Conservation (phyloP, 306 rosid genomes). For the Pyrus betulifolia region DNA sequence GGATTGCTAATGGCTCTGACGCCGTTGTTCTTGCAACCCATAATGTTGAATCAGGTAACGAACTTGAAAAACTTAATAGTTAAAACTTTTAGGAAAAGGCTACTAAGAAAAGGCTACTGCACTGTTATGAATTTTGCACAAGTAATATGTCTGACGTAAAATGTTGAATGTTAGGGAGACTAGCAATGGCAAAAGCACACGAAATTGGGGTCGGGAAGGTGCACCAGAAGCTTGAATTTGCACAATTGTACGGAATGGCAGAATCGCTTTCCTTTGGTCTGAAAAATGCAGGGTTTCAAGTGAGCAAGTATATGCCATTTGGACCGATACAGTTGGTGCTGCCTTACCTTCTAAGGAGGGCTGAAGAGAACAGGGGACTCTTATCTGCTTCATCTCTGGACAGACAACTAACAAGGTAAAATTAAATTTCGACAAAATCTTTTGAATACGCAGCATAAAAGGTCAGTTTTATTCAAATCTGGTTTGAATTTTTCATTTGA, state of each 20-base stretch:
- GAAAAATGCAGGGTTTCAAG: conserved; percentile 87
- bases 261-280: conserved; percentile 75
- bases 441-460: background rate
- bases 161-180: conserved; percentile 35
- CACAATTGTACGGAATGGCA: conserved; percentile 85
- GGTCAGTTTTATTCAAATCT: background rate
- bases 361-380: conserved; percentile 87
- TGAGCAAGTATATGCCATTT: conserved; percentile 93
- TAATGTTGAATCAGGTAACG: conserved; percentile 70
- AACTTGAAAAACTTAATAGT: background rate
- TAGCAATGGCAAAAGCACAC: conserved; percentile 65
- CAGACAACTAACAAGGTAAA: conserved; percentile 60
- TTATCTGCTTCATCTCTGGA: conserved; percentile 69
- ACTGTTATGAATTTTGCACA: background rate
- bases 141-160: background rate
- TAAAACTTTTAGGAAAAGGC: background rate
- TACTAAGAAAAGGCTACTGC: too few species aligned
- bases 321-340: conserved; percentile 70
- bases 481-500: background rate
- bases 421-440: background rate
- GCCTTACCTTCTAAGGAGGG: conserved; percentile 85
- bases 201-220: conserved; percentile 75
- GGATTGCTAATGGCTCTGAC: conserved; percentile 52
- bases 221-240: conserved; percentile 71
- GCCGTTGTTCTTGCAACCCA: conserved; percentile 81